Conservation (phyloP, 2,329 filamentous ascomycete species). For the Fusarium albosuccineum region DNA sequence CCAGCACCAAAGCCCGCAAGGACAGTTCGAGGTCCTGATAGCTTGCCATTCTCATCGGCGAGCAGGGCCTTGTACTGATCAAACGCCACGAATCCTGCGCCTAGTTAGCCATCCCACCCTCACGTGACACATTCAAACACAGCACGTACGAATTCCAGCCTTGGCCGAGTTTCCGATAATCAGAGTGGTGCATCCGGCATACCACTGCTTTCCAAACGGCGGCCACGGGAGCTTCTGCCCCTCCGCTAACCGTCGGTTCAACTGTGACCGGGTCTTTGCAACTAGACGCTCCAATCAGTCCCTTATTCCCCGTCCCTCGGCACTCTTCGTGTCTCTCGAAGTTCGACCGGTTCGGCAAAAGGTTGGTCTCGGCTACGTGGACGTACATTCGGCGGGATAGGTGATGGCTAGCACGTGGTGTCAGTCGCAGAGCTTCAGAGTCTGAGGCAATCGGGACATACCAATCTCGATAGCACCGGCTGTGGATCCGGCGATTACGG, state of each 20-base stretch:
- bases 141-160: constrained; percentile 85
- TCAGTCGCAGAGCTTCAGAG: constrained; percentile 25
- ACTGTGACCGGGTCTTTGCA: constrained; percentile 93
- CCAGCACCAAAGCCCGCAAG: constrained; percentile 95
- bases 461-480: constrained; percentile 95
- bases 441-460: constrained; percentile 54
- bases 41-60: constrained; percentile 85
- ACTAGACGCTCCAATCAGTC: constrained; percentile 62
- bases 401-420: constrained; percentile 74
- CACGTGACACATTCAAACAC: background rate
- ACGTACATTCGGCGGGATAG: constrained; percentile 91
- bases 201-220: constrained; percentile 94
- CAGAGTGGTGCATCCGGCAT: constrained; percentile 95
- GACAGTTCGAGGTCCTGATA: constrained; percentile 91
- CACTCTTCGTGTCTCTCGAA: constrained; percentile 3
- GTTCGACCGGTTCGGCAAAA: constrained; percentile 17
- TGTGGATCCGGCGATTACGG: constrained; percentile 91
- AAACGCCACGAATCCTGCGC: constrained; percentile 83
- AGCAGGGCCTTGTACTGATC: constrained; percentile 92
- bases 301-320: background rate
- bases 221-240: constrained; percentile 94
- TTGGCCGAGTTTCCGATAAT: constrained; percentile 98
- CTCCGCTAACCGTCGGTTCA: constrained; percentile 85
- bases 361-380: background rate
- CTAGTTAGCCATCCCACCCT: constrained; percentile 20